Evolutionary conservation across 352 stramenopile species (phyloP).

Genomic region (Phytophthora rubi): DNA sequence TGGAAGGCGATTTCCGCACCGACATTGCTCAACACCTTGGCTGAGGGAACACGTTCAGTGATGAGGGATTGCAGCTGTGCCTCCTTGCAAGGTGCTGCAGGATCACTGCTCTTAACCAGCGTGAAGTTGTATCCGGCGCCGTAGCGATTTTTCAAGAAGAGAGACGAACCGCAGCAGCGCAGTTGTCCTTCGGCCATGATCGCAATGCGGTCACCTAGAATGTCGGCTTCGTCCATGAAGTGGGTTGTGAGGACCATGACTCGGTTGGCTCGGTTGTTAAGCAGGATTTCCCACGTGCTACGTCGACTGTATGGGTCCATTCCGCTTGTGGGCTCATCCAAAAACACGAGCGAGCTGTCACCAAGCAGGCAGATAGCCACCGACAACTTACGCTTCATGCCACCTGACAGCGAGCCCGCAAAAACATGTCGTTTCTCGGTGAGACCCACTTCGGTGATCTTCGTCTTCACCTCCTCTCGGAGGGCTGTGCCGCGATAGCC

Average conservation of each 20-base stretch:
- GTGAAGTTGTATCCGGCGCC: constrained; percentile 69
- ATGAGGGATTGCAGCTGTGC: constrained; percentile 52
- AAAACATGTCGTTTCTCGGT: constrained; percentile 59
- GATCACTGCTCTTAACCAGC: constrained; percentile 53
- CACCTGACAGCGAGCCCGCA: constrained; percentile 70
- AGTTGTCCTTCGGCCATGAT: constrained; percentile 84
- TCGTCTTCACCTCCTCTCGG: constrained; percentile 37
- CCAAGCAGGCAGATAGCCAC: constrained; percentile 91
- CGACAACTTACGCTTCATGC: constrained; percentile 93
- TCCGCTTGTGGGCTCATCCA: constrained; percentile 93
- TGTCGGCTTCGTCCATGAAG: constrained; percentile 95
- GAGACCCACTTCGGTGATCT: constrained; percentile 62
- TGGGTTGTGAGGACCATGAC: constrained; percentile 93
- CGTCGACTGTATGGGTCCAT: constrained; percentile 96
- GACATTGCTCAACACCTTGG: constrained; percentile 78
- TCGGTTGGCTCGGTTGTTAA: constrained; percentile 55
- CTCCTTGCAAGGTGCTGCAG: constrained; percentile 25
- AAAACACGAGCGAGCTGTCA: constrained; percentile 82
- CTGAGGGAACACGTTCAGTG: constrained; percentile 40
- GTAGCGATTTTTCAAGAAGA: constrained; percentile 83
- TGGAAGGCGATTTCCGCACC: constrained; percentile 84
- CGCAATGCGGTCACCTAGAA: constrained; percentile 81
- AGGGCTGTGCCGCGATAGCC: constrained; percentile 43
- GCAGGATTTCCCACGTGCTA: constrained; percentile 88
- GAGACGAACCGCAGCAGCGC: constrained; percentile 64